Conservation (phyloP, 805 yeast genomes). For the Yarrowia sp. region DNA sequence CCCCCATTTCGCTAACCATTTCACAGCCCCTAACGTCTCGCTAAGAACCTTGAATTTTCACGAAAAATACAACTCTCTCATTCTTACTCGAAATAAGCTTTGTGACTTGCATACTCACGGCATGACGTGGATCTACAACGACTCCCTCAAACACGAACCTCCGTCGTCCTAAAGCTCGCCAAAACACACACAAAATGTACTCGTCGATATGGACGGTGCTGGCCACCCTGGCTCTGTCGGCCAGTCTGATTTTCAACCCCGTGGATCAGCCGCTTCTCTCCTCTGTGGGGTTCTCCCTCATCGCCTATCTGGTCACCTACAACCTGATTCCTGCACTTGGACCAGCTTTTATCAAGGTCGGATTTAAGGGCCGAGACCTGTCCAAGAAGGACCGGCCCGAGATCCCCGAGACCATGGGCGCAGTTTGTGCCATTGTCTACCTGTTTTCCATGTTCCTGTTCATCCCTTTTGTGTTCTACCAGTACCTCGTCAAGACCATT, state of each 20-base stretch:
- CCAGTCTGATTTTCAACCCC: conserved; percentile 44
- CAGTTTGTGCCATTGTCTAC: conserved; percentile 81
- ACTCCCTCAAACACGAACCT: neutral
- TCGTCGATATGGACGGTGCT: conserved; percentile 37
- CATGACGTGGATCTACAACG: conserved; percentile 28
- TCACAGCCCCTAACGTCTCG: neutral
- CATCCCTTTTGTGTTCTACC: conserved; percentile 86
- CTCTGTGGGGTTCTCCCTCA: conserved; percentile 68
- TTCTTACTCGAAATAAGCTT: conserved; percentile 3
- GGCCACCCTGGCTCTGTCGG: conserved; percentile 30
- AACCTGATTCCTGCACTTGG: conserved; percentile 73
- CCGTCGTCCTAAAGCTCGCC: neutral
- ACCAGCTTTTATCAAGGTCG: conserved; percentile 71
- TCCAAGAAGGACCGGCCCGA: conserved; percentile 77
- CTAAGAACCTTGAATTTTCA: neutral
- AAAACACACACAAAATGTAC: conserved; percentile 11
- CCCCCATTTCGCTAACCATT: too few relatives aligned
- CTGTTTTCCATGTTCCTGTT: conserved; percentile 80
- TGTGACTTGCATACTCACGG: conserved; percentile 15
- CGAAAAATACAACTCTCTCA: conserved; percentile 10
- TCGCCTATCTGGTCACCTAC: conserved; percentile 69
- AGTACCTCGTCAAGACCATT: conserved; percentile 67
- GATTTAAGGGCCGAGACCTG: conserved; percentile 84
- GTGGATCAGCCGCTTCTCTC: conserved; percentile 59
- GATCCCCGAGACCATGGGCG: conserved; percentile 93